Base-by-base conservation (phyloP, 495 filamentous ascomycete species). In the Xanthoparmelia taractica region DNA sequence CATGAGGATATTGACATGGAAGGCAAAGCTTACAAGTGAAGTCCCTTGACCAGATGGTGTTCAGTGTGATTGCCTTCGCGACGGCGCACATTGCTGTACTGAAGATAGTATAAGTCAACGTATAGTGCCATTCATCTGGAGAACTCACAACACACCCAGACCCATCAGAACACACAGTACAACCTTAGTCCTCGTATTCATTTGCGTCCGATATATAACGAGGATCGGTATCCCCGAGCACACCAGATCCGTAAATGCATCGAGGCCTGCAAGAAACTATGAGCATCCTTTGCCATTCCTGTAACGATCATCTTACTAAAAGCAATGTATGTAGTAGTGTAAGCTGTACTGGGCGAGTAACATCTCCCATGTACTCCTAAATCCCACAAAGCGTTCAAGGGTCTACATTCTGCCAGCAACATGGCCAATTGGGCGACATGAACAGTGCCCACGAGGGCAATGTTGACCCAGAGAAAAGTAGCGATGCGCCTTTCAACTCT, bases 131-230 rank as follows among this genome's bases (percentile, higher is more conserved):
- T 52, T 3, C 0, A 18, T 3, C 8, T 2, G 0, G 48, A 52
- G 13, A 3, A 52, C 48, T 18, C 48, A 52, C 48, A 63, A 63
- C 13, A 63, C 61, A 34, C 61, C 61, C 20, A 63, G 15, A 12
- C 61, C 61, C 61, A 63, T 63, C 18, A 63, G n/a, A 33, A 27
- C 34, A 29, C 61, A 63, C 15, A 63, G 31, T 15, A 55, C 61
- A 29, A 48, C 36, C 61, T 63, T 63, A 20, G 61, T 59, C 11
- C 52, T 58, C n/a, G 23, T 37, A 23, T 45, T 63, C 61, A 63
- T 63, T 37, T 58, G 61, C 38, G 59, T 36, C 11, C 52, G 52
- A 34, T 58, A 41, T n/a, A 63, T 47, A 4, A 63, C 61, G 20
- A 63, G 23, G 17, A 59, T 54, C 2, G 61, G 61, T 8, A 63